Conservation (phyloP, 1,139 yeast species). For the Taiozyma sp. region DNA sequence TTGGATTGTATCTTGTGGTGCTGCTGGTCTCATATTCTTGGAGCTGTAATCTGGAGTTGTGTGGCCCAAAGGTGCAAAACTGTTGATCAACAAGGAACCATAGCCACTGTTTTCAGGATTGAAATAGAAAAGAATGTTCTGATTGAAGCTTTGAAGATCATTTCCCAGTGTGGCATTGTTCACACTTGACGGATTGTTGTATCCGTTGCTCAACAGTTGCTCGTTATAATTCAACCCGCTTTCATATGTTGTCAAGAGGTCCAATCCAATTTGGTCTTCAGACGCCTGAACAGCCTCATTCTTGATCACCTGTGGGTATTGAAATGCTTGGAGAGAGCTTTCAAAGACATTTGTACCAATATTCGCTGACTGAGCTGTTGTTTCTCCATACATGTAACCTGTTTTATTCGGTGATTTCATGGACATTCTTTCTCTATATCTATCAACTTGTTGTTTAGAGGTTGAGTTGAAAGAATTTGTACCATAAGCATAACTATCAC, state of each 20-base stretch:
- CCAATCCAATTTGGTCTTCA: not conserved
- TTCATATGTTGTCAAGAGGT: not conserved
- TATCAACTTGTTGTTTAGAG: not conserved
- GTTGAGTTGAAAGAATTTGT: not conserved
- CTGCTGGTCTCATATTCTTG: not conserved
- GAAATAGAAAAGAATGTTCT: not conserved
- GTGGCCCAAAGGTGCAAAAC: not conserved
- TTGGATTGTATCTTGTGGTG: not conserved
- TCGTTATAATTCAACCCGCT: not conserved
- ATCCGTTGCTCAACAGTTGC: not conserved
- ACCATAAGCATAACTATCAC: not conserved
- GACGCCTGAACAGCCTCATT: not conserved
- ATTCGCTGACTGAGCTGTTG: not conserved
- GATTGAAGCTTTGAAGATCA: not conserved
- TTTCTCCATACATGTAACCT: not conserved
- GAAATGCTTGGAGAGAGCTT: not conserved
- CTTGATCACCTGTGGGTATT: not conserved
- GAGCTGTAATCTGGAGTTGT: not conserved
- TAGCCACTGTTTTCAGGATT: not conserved
- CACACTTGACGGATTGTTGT: not conserved
- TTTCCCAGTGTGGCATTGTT: not conserved
- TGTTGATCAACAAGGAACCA: not conserved
- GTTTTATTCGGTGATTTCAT: not conserved
- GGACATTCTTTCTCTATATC: not conserved
- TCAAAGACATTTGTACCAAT: not conserved